These are phyloP conservation scores for Aphanoascus verrucosus DNA, from an alignment of 2,329 filamentous ascomycete genomes.

Conservation along the genomic window DNA sequence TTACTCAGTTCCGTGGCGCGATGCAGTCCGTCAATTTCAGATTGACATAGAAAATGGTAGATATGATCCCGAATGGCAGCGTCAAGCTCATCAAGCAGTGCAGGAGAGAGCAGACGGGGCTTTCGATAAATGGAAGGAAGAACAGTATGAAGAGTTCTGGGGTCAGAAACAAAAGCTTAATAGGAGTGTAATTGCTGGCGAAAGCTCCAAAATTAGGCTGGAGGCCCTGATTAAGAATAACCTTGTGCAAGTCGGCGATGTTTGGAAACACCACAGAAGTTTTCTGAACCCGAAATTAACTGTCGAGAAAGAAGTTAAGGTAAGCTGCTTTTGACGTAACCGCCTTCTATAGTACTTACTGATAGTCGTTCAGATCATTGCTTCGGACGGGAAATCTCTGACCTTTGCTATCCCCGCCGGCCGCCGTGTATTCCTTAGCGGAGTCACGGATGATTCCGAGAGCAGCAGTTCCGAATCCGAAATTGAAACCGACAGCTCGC, in stretches of 20 bases:
- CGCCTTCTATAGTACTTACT: background rate
- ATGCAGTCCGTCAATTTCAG: slow-evolving; percentile 46
- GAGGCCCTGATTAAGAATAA: slow-evolving; percentile 28
- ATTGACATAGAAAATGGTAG: slow-evolving; percentile 45
- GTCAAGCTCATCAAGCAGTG: slow-evolving; percentile 44
- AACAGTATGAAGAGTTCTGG: slow-evolving; percentile 48
- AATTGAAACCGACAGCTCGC: background rate
- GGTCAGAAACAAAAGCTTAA: slow-evolving; percentile 42
- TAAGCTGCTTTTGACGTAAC: slow-evolving; percentile 18
- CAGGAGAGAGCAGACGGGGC: slow-evolving; percentile 42
- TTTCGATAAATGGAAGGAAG: slow-evolving; percentile 48
- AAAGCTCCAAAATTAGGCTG: slow-evolving; percentile 34
- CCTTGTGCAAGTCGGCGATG: slow-evolving; percentile 31
- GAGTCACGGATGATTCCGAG: background rate
- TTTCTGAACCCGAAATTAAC: slow-evolving; percentile 21
- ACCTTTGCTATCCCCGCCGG: slow-evolving; percentile 34
- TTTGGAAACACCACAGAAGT: slow-evolving; percentile 30
- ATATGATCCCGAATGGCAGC: slow-evolving; percentile 48
- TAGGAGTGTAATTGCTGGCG: slow-evolving; percentile 29
- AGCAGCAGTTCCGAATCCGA: background rate
- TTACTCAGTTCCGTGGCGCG: slow-evolving; percentile 41
- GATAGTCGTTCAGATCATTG: slow-evolving; percentile 22
- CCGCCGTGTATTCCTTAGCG: slow-evolving; percentile 26
- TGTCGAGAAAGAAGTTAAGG: slow-evolving; percentile 36
- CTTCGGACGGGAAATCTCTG: slow-evolving; percentile 25